These are phyloP conservation scores for Leccinum subtestaceum DNA, from an alignment of 768 basidiomycete genomes.

Conservation along the genomic window DNA sequence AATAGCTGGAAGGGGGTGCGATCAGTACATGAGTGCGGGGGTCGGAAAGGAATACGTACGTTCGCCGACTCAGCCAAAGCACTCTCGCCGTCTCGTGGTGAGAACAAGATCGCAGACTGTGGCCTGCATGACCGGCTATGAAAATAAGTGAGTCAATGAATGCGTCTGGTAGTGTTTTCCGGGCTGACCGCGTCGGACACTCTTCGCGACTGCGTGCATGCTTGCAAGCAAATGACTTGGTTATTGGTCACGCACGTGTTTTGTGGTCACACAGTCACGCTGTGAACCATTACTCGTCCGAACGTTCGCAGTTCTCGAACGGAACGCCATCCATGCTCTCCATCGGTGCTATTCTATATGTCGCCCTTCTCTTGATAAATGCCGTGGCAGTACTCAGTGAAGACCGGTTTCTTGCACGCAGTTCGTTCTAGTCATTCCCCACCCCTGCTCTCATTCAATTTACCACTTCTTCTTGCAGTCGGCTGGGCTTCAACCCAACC, in stretches of 20 bases:
- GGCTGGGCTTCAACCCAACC: constrained; percentile 81
- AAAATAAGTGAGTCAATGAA: background rate
- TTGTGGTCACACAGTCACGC: background rate
- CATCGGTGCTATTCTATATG: constrained; percentile 78
- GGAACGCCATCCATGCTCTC: constrained; percentile 42
- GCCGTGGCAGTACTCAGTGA: constrained; percentile 94
- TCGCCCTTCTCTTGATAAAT: constrained; percentile 85
- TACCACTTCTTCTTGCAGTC: constrained; percentile 45
- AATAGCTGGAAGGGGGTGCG: constrained; percentile 39
- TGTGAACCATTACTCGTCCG: background rate
- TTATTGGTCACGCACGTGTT: constrained; percentile 23
- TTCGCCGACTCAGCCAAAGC: constrained; percentile 40
- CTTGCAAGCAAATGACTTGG: constrained; percentile 15
- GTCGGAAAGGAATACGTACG: constrained; percentile 35
- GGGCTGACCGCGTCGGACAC: constrained; percentile 26
- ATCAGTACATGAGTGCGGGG: background rate
- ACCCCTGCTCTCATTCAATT: constrained; percentile 15
- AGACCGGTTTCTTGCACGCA: constrained; percentile 91
- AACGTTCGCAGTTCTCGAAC: constrained; percentile 1
- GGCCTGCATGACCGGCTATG: constrained; percentile 14
- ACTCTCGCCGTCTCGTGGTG: constrained; percentile 20
- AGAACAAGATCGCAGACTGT: constrained; percentile 10
- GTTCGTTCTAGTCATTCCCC: constrained; percentile 45
- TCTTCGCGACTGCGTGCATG: constrained; percentile 29
- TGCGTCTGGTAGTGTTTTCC: background rate